phyloP scores from a whole-genome alignment of 441 rosid species.

The Euphorbia celastroides region DNA sequence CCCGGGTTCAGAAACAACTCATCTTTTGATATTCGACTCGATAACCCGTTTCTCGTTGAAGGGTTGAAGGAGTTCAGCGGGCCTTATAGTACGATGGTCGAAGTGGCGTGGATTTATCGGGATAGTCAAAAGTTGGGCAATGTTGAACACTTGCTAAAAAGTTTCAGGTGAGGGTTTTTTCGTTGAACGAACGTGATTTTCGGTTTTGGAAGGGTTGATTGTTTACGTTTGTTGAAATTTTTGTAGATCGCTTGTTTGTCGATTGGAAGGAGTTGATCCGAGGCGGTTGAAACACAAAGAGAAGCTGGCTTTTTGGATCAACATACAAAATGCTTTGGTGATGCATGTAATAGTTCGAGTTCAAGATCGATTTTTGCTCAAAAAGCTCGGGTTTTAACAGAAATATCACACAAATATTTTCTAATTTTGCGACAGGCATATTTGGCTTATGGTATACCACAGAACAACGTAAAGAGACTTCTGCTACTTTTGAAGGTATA shows the following conservation, averaged over 20 bases:
- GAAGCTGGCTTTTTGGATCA: conserved; percentile 97
- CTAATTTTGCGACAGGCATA: conserved; percentile 47
- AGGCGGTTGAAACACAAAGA: conserved; percentile 74
- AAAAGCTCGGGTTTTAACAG: conserved; percentile 3
- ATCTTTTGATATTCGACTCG: conserved; percentile 69
- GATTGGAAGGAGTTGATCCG: conserved; percentile 68
- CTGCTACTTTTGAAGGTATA: conserved; percentile 70
- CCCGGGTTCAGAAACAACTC: conserved; percentile 74
- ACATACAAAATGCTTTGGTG: conserved; percentile 79
- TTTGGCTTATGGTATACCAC: conserved; percentile 89
- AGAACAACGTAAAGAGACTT: conserved; percentile 72
- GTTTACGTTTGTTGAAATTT: background rate
- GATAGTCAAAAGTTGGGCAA: conserved; percentile 71
- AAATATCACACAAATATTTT: conserved; percentile 3
- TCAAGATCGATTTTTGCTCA: conserved; percentile 10
- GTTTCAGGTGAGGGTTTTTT: conserved; percentile 61
- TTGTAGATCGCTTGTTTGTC: conserved; percentile 65
- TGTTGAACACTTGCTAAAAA: conserved; percentile 66
- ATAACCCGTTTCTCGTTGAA: conserved; percentile 78
- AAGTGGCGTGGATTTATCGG: conserved; percentile 73
- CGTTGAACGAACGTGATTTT: background rate
- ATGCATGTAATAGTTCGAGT: conserved; percentile 72
- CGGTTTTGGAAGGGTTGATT: background rate
- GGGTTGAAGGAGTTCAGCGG: conserved; percentile 88
- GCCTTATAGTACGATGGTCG: conserved; percentile 77